These are phyloP conservation scores for Xylaria scruposa DNA, from an alignment of 495 filamentous ascomycete genomes.

Conservation along the genomic window DNA sequence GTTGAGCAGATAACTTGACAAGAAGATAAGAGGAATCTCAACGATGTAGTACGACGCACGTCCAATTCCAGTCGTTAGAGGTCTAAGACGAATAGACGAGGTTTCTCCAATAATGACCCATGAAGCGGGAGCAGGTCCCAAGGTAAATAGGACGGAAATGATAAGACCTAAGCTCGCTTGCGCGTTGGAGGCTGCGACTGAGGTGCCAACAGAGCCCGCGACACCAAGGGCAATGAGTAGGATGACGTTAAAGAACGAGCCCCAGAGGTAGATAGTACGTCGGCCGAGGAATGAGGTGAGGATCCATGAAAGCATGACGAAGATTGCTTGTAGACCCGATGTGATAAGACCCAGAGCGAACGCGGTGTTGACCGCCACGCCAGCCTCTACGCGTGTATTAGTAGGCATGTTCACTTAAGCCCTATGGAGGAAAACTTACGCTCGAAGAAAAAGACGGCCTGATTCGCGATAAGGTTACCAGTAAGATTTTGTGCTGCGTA, in stretches of 20 bases:
- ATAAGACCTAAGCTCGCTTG: conserved; percentile 63
- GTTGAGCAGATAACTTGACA: conserved; percentile 59
- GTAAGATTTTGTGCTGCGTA: conserved; percentile 48
- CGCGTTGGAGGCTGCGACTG: conserved; percentile 48
- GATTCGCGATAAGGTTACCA: conserved; percentile 49
- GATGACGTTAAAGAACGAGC: conserved; percentile 47
- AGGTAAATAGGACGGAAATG: conserved; percentile 60
- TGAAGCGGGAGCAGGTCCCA: conserved; percentile 60
- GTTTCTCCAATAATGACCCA: conserved; percentile 67
- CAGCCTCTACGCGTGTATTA: conserved; percentile 34
- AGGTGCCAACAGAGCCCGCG: conserved; percentile 48
- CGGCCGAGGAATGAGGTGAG: conserved; percentile 54
- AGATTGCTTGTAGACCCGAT: conserved; percentile 57
- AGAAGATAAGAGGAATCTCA: conserved; percentile 62
- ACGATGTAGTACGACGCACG: conserved; percentile 60
- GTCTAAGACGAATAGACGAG: conserved; percentile 61
- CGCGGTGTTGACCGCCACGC: conserved; percentile 45
- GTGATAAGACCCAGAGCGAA: conserved; percentile 57
- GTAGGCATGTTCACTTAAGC: conserved; percentile 26
- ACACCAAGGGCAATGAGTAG: conserved; percentile 53
- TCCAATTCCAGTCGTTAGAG: conserved; percentile 63
- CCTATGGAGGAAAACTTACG: conserved; percentile 40
- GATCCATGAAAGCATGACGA: conserved; percentile 62
- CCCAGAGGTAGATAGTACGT: conserved; percentile 56
- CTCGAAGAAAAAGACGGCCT: conserved; percentile 45